Evolutionary conservation across 805 yeast species (phyloP).

Genomic region (Clavispora fructus): DNA sequence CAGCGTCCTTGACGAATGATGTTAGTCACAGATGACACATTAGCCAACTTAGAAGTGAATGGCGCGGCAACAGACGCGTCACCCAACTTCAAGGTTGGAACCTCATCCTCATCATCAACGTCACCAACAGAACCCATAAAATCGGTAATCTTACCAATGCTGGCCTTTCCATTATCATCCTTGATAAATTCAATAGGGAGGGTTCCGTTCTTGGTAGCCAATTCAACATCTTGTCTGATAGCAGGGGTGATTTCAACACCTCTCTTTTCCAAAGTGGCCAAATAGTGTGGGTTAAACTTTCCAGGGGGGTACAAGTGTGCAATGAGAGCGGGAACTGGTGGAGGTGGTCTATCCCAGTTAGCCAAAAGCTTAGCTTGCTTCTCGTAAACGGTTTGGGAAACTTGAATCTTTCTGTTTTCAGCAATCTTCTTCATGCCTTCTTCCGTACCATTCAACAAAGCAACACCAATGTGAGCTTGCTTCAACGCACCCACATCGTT

Average conservation of each 20-base stretch:
- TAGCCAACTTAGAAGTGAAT: conserved; percentile 88
- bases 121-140: conserved; percentile 51
- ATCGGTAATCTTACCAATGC: conserved; percentile 44
- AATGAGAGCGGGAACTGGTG: conserved; percentile 78
- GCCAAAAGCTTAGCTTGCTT: conserved; percentile 77
- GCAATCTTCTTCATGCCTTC: conserved; percentile 86
- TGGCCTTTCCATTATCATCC: conserved; percentile 13
- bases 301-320: conserved; percentile 98
- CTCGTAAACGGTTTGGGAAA: conserved; percentile 61
- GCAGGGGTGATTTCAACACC: conserved; percentile 80
- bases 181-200: conserved; percentile 16
- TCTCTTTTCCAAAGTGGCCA: conserved; percentile 76
- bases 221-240: conserved; percentile 52
- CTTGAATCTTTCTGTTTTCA: conserved; percentile 68
- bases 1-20: conserved; percentile 97
- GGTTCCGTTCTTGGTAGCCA: conserved; percentile 40
- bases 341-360: conserved; percentile 79
- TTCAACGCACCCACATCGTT: conserved; percentile 98
- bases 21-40: conserved; percentile 87
- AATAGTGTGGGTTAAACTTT: conserved; percentile 79
- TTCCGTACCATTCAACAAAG: conserved; percentile 94
- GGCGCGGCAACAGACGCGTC: conserved; percentile 99
- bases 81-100: conserved; percentile 90
- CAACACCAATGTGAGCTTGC: conserved; percentile 98
- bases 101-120: conserved; percentile 67